Conservation (phyloP, 2,329 filamentous ascomycete genomes). For the Graphilbum sp. region DNA sequence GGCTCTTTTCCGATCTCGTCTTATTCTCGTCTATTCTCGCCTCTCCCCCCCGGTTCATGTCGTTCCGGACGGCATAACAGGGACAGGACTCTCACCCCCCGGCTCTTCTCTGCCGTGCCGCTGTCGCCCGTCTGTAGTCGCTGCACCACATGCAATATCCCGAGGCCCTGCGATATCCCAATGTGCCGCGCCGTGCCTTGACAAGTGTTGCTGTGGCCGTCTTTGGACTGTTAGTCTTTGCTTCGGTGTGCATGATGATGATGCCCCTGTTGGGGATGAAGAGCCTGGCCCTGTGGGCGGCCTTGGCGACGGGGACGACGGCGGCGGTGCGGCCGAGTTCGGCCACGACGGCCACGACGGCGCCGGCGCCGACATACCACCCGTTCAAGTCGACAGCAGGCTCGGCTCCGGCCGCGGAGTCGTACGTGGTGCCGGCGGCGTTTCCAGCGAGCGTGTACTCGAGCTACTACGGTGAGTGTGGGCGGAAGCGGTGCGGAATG, state of each 20-base stretch:
- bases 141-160: neutral
- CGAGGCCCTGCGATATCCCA: neutral
- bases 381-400: too few relatives aligned
- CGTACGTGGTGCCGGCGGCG: constrained; percentile 25
- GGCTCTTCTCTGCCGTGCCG: too few relatives aligned
- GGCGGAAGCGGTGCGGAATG: too few relatives aligned
- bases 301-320: too few relatives aligned
- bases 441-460: constrained; percentile 34
- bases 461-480: constrained; percentile 26
- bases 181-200: neutral
- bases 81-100: too few relatives aligned
- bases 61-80: too few relatives aligned
- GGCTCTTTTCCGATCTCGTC: too few relatives aligned
- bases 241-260: neutral
- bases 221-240: neutral
- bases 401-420: constrained; percentile 8
- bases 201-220: neutral
- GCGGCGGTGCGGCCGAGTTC: neutral
- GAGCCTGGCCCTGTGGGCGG: neutral
- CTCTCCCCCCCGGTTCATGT: too few relatives aligned
- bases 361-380: neutral
- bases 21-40: too few relatives aligned
- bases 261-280: neutral
- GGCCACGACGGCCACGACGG: neutral
- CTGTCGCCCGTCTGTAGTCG: neutral